Percentiles rank a stretch among this genome's conserved stretches.
phyloP scores from a whole-genome alignment of 2,329 filamentous ascomycete species.

The Ploettnerulaceae sp. region DNA sequence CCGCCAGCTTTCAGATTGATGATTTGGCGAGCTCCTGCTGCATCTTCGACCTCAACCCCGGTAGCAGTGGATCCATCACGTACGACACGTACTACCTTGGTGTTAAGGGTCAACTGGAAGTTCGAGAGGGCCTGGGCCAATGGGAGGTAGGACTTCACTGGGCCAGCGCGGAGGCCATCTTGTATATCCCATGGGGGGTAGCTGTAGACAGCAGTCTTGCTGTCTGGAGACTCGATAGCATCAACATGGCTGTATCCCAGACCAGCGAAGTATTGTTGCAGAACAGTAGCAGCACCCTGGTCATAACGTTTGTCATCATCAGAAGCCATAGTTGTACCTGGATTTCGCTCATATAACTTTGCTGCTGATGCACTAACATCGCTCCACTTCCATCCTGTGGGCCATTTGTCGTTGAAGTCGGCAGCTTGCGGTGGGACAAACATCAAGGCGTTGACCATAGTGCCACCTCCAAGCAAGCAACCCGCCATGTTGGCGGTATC shows the following conservation, averaged over 20 bases:
- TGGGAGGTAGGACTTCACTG: constrained; percentile 65
- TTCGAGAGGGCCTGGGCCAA: constrained; percentile 53
- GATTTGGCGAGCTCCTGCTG: constrained; percentile 34
- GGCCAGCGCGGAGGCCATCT: constrained; percentile 61
- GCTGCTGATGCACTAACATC: constrained; percentile 56
- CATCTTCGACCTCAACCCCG: constrained; percentile 50
- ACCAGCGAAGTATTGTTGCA: constrained; percentile 45
- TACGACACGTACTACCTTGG: constrained; percentile 59
- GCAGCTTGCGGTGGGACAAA: constrained; percentile 59
- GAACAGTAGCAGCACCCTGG: constrained; percentile 57
- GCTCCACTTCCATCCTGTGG: constrained; percentile 57
- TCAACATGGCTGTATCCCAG: constrained; percentile 48
- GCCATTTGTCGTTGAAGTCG: constrained; percentile 68
- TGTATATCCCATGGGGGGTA: constrained; percentile 61
- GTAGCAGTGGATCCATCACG: constrained; percentile 56
- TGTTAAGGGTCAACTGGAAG: constrained; percentile 62
- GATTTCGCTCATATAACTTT: constrained; percentile 62
- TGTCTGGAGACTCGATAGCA: constrained; percentile 43
- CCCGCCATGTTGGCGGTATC: constrained; percentile 59
- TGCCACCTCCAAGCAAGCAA: constrained; percentile 58
- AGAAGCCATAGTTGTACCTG: constrained; percentile 61
- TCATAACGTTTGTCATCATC: constrained; percentile 60
- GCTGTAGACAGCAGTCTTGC: constrained; percentile 60
- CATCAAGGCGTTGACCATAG: constrained; percentile 55
- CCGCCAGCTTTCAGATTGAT: constrained; percentile 32